Base-by-base conservation (phyloP, 495 filamentous ascomycete species). In the Pyronema omphalodes region DNA sequence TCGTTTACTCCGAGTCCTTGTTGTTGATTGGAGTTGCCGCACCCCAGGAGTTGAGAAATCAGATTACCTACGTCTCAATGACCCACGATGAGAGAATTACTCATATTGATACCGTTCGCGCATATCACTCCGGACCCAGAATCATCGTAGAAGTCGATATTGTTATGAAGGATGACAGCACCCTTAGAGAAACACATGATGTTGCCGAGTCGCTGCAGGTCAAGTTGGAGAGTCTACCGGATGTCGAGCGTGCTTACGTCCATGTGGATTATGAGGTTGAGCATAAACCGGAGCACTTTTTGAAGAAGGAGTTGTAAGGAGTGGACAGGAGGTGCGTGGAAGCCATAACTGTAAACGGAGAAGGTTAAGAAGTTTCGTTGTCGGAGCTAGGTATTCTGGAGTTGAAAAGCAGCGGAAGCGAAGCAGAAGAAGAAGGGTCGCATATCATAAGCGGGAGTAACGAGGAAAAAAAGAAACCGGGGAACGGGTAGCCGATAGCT, bases 181-280 rank as follows among this genome's bases (percentile, higher is more conserved):
- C 75, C 0, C 77, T 98, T 9, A 74, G 76, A 52, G 79, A 78
- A 18, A 94, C 88, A 0, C 91, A 98, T 66, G 91, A 98, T 62
- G 76, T 95, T 6, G 91, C 91, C 0, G 91, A 98, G 69, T 87
- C 81, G 63, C 73, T 98, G 56, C 91, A 98, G 74, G 83, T 83
- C 51, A 96, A 95, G 71, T 72, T 98, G 4, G 91, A 98, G 76
- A 82, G 79, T 37, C 67, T 98, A 58, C 91, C 93, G 4, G 80
- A 94, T 66, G 81, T 98, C 3, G 91, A 96, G 74, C 70, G 91
- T 56, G 86, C 88, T 0, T 98, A 96, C 69, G 91, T 96, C 11
- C 91, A 98, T 68, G 88, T 95, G 12, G 91, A 98, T 64, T 96
- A 89, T 59, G 91, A 98, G 73, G 88, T 87, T 6, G 88, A 82